Evolutionary conservation across 129 eudicot species (phyloP).

Genomic region (Centrapalus pauciflorus): DNA sequence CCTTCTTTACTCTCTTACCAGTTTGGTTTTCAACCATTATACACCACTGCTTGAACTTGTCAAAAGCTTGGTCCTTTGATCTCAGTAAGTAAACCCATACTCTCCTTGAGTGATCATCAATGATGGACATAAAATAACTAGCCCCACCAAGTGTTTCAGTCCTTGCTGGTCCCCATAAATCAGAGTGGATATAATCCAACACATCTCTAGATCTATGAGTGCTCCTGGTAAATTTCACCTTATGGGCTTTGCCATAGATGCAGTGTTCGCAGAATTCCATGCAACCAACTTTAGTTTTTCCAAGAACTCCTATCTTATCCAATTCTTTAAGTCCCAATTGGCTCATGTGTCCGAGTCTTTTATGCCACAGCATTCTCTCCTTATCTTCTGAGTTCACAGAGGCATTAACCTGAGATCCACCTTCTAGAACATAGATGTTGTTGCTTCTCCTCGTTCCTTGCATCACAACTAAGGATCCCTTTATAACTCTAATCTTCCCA

Average conservation of each 20-base stretch:
- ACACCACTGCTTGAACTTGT: background rate
- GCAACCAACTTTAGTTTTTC: background rate
- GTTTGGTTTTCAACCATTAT: background rate
- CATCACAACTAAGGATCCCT: background rate
- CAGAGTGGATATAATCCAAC: background rate
- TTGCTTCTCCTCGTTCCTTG: background rate
- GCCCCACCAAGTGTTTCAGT: background rate
- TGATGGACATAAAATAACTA: background rate
- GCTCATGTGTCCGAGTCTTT: background rate
- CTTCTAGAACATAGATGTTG: background rate
- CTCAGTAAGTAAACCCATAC: background rate
- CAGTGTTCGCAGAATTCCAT: background rate
- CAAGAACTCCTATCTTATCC: background rate
- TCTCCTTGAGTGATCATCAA: background rate
- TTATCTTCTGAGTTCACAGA: background rate
- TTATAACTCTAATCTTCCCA: background rate
- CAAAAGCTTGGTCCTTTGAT: background rate
- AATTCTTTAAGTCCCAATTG: background rate
- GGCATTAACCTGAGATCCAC: too few relatives aligned
- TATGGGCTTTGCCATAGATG: background rate
- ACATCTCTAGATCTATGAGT: background rate
- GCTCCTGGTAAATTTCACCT: background rate
- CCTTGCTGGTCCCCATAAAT: background rate
- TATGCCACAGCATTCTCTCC: background rate
- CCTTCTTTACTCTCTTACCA: background rate